phyloP scores from a whole-genome alignment of 1,139 yeast species.

The Diutina ranongensis region DNA sequence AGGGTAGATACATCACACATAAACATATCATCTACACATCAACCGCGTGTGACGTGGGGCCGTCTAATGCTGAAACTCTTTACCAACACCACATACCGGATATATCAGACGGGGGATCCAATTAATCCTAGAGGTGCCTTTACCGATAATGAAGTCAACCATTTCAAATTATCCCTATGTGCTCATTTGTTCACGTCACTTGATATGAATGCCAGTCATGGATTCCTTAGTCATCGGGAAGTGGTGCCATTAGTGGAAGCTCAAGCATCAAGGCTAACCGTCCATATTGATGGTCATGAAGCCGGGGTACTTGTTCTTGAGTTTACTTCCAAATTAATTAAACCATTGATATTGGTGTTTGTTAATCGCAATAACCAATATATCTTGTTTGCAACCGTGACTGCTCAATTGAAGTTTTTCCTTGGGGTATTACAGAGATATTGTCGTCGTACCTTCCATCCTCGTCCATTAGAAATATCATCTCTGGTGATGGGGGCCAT shows the following conservation, averaged over 20 bases:
- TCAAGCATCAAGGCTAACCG: not conserved
- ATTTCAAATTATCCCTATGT: not conserved
- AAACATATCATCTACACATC: no score
- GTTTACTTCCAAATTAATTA: not conserved
- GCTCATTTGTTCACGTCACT: not conserved
- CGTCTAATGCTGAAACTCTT: not conserved
- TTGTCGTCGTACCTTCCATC: no score
- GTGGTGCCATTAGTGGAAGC: not conserved
- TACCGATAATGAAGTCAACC: not conserved
- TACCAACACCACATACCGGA: slow-evolving; percentile 2
- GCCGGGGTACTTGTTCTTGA: not conserved
- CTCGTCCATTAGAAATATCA: no score
- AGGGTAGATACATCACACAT: no score
- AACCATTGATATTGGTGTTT: not conserved
- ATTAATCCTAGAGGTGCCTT: not conserved
- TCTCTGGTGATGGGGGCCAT: not conserved
- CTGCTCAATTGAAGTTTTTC: not conserved
- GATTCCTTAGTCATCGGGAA: not conserved
- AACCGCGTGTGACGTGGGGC: no score
- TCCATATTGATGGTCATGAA: not conserved
- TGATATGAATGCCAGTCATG: not conserved
- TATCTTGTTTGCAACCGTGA: not conserved
- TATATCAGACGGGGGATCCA: not conserved
- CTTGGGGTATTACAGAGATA: not conserved
- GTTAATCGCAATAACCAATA: not conserved